Base-by-base conservation (phyloP, 106 monocot species). In the Acorus calamus region DNA sequence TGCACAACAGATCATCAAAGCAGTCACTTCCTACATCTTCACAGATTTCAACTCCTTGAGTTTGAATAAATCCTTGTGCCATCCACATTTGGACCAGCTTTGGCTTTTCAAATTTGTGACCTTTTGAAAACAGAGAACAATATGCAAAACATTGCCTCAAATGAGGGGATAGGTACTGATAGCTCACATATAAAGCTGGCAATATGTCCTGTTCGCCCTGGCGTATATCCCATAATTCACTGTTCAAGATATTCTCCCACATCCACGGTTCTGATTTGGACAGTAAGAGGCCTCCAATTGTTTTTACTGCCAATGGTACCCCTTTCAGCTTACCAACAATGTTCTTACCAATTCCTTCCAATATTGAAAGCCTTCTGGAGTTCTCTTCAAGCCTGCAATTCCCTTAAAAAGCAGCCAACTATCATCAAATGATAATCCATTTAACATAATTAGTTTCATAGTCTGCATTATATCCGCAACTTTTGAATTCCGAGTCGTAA, bases 71-170 rank as follows among this genome's bases (percentile, higher is more conserved):
- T 7, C 64, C 72, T 53, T 57, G 13, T 42, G 72, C 71, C 9
- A 81, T 54, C 81, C 81, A 81, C 4, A 58, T 44, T 0, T 42
- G 2, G 2, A 69, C 63, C 68, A 73, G 41, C 0, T 51, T 49
- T 2, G 54, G 0, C 7, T 3, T 8, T 1, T 8, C 6, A 56
- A 54, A 68, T 2, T 4, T 6, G 3, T 10, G 9, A 49, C 48
- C 81, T 60, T 73, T 72, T 3, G 71, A 68, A 47, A 61, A 76
- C 43, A 76, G 4, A 9, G 71, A 52, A 49, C 63, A 69, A 59
- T 71, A 71, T 14, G 46, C 51, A 48, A 81, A 81, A 52, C 80
- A 76, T 5, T 57, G 55, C 45, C 72, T 71, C 12, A 81, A 11
- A 9, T 53, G 66, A 9, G 55, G 46, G 43, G 70, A 44, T 0